phyloP scores from a whole-genome alignment of 2,329 filamentous ascomycete genomes.

The Aspergillus melleus region DNA sequence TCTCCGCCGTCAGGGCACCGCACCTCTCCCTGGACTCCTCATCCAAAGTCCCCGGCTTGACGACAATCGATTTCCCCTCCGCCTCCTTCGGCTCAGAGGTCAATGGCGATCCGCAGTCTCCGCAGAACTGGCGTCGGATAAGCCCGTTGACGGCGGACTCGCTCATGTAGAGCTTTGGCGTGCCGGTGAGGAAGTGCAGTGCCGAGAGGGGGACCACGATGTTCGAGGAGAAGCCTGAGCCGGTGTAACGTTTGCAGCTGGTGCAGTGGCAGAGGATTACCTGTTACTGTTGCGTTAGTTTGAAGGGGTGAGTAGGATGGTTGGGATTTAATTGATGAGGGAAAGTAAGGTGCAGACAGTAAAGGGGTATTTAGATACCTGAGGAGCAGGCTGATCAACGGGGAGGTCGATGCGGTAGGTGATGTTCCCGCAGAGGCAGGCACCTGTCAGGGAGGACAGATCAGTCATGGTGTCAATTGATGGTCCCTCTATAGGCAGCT shows the following conservation, averaged over 20 bases:
- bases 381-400: slow-evolving; percentile 13
- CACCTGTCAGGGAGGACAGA: slow-evolving; percentile 10
- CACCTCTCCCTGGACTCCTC: slow-evolving; percentile 15
- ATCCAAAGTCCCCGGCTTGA: slow-evolving; percentile 26
- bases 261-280: slow-evolving; percentile 24
- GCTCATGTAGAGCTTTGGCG: slow-evolving; percentile 22
- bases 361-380: slow-evolving; percentile 16
- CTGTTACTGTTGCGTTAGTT: background rate
- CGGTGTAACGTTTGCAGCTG: slow-evolving; percentile 28
- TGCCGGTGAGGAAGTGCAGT: slow-evolving; percentile 19
- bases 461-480: slow-evolving; percentile 12
- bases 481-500: too few relatives aligned
- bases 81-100: slow-evolving; percentile 13
- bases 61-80: slow-evolving; percentile 7
- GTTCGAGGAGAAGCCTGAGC: slow-evolving; percentile 26
- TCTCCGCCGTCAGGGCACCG: slow-evolving; percentile 18
- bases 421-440: slow-evolving; percentile 15
- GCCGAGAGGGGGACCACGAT: slow-evolving; percentile 16
- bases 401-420: slow-evolving; percentile 18
- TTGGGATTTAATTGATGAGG: background rate
- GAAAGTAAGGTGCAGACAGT: background rate
- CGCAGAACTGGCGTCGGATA: slow-evolving; percentile 22
- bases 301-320: background rate
- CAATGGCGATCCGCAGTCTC: slow-evolving; percentile 24
- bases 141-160: slow-evolving; percentile 9